Conservation (phyloP, 768 basidiomycete species). For the Mycena vulgaris region DNA sequence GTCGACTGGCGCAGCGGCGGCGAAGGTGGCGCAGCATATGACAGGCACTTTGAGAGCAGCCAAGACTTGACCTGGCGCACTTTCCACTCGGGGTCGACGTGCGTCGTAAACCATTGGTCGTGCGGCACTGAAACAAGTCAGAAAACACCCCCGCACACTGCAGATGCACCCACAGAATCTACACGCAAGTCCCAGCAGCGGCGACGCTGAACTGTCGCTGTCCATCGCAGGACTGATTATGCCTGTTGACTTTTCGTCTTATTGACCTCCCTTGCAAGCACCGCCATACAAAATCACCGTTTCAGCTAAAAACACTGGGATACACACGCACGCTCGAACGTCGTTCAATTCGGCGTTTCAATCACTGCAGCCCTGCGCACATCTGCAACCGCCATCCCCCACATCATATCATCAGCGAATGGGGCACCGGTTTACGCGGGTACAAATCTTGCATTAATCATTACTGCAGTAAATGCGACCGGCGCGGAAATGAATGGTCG, state of each 20-base stretch:
- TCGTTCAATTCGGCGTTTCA: too few species aligned
- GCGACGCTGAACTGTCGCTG: slow-evolving; percentile 32
- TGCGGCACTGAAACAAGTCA: slow-evolving; percentile 65
- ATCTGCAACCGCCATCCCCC: too few species aligned
- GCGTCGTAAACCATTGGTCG: slow-evolving; percentile 86
- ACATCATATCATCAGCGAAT: too few species aligned
- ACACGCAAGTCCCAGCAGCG: slow-evolving; percentile 64
- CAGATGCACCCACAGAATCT: slow-evolving; percentile 63
- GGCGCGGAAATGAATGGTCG: too few species aligned
- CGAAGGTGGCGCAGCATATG: slow-evolving; percentile 50
- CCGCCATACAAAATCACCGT: neutral
- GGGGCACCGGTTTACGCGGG: too few species aligned
- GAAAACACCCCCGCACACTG: neutral
- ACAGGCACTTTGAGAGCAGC: slow-evolving; percentile 71
- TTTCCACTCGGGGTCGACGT: slow-evolving; percentile 73
- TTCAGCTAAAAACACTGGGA: neutral
- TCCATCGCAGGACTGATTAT: slow-evolving; percentile 26
- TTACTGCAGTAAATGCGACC: too few species aligned
- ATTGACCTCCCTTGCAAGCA: neutral
- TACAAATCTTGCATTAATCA: too few species aligned
- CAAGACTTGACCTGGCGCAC: slow-evolving; percentile 75
- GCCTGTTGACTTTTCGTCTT: neutral
- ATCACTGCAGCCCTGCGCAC: too few species aligned
- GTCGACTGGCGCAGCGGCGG: slow-evolving; percentile 23
- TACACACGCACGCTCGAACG: too few species aligned